Evolutionary conservation across 768 basidiomycete genomes (phyloP).

Genomic region (Phlegmacium glaucopus): DNA sequence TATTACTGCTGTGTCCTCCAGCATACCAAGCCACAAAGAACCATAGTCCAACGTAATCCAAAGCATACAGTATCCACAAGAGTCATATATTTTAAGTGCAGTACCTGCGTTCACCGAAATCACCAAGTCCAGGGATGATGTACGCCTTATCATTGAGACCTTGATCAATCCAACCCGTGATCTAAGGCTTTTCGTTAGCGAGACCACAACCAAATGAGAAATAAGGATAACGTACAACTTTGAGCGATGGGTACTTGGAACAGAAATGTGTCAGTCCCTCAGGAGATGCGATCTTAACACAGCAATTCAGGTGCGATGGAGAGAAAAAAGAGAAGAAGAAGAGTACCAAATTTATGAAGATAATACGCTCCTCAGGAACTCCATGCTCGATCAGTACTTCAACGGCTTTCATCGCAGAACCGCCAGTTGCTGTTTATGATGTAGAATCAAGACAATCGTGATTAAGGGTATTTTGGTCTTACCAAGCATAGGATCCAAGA

Average conservation of each 20-base stretch:
- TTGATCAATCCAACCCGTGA: conserved; percentile 95
- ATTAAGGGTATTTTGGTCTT: conserved; percentile 19
- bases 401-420: conserved; percentile 96
- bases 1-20: too few relatives aligned
- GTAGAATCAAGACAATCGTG: neutral
- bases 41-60: too few relatives aligned
- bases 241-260: conserved; percentile 65
- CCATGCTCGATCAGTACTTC: conserved; percentile 90
- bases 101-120: conserved; percentile 90
- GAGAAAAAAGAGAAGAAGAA: conserved; percentile 1
- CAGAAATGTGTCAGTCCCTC: conserved; percentile 87
- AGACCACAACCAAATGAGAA: neutral
- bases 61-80: too few relatives aligned
- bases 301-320: conserved; percentile 1
- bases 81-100: conserved; percentile 3
- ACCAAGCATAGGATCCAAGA: conserved; percentile 98
- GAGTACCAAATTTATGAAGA: conserved; percentile 87
- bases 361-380: conserved; percentile 91
- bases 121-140: conserved; percentile 94
- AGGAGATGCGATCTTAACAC: conserved; percentile 79
- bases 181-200: conserved; percentile 35
- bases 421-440: conserved; percentile 71
- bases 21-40: too few relatives aligned
- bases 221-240: conserved; percentile 55
- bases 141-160: conserved; percentile 89